These are phyloP conservation scores for Suillus plorans DNA, from an alignment of 768 basidiomycete species.

Conservation along the genomic window DNA sequence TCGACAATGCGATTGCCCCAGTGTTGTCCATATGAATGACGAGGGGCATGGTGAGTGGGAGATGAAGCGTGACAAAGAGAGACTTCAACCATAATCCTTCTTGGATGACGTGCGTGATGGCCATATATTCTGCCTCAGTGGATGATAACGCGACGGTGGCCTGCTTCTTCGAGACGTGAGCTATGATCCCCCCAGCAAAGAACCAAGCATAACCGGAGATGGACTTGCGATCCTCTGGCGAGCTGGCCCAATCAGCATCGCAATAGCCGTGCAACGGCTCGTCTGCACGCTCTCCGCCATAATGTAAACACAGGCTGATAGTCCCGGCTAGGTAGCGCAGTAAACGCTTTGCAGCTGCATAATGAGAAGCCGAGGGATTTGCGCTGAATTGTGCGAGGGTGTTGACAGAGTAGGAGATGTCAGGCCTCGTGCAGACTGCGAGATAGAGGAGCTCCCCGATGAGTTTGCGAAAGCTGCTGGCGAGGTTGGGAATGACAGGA, in stretches of 20 bases:
- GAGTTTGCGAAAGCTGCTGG: neutral
- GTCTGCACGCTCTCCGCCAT: neutral
- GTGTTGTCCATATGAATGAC: no score
- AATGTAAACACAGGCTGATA: accelerated
- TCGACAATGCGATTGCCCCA: no score
- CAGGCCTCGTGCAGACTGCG: neutral
- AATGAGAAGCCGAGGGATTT: neutral
- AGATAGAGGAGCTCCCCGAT: neutral
- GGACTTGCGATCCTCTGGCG: neutral
- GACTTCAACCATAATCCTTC: no score
- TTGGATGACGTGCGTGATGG: no score
- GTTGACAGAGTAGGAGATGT: neutral
- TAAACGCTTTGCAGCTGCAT: neutral
- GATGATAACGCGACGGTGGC: no score
- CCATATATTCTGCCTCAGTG: no score
- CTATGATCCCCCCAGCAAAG: neutral
- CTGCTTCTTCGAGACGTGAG: no score
- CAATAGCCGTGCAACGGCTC: neutral
- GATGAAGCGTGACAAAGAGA: no score
- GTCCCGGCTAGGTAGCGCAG: neutral
- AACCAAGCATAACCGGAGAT: neutral
- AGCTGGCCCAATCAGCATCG: neutral
- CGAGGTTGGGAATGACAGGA: neutral
- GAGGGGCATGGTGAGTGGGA: no score
- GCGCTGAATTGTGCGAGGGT: neutral